A percentile compares a stretch with the other conserved stretches of the same genome.
Evolutionary conservation across 2,329 filamentous ascomycete species (phyloP).

Genomic region (Niveomyces coronatus): DNA sequence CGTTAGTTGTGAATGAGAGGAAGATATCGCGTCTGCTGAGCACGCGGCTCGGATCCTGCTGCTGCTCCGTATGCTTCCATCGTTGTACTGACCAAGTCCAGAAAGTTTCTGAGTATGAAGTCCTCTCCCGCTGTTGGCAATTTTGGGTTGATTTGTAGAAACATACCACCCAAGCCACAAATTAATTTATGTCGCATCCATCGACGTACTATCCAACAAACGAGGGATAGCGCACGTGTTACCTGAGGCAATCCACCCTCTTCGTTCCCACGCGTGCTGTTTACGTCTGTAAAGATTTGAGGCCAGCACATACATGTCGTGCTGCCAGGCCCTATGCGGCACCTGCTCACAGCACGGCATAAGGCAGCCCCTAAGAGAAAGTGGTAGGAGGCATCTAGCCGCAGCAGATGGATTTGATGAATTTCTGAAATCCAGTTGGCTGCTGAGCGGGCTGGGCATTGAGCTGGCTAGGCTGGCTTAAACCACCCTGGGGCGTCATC

Average conservation of each 20-base stretch:
- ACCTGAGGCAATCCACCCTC: too few species aligned
- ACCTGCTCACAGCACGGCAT: slow-evolving; percentile 5
- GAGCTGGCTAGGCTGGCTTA: slow-evolving; percentile 39
- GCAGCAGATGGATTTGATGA: slow-evolving; percentile 89
- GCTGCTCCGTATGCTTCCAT: too few species aligned
- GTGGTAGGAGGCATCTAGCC: slow-evolving; percentile 40
- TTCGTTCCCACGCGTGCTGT: too few species aligned
- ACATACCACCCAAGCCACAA: too few species aligned
- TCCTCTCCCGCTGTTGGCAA: too few species aligned
- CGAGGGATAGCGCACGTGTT: background rate
- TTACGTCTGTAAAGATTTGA: too few species aligned
- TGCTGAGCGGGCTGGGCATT: slow-evolving; percentile 56
- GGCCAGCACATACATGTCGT: slow-evolving; percentile 12
- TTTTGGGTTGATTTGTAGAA: too few species aligned
- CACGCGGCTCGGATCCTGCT: too few species aligned
- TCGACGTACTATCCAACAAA: slow-evolving; percentile 2
- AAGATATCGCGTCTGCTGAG: too few species aligned
- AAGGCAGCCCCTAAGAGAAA: slow-evolving; percentile 20
- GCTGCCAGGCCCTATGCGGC: background rate
- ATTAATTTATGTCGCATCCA: background rate
- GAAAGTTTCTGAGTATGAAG: too few species aligned
- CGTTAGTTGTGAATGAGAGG: too few species aligned
- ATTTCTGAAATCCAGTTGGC: slow-evolving; percentile 77
- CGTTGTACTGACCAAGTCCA: too few species aligned
- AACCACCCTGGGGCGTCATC: slow-evolving; percentile 46